These are phyloP conservation scores for Candida albicans DNA, from an alignment of 1,139 yeast species.

Conservation along the genomic window DNA sequence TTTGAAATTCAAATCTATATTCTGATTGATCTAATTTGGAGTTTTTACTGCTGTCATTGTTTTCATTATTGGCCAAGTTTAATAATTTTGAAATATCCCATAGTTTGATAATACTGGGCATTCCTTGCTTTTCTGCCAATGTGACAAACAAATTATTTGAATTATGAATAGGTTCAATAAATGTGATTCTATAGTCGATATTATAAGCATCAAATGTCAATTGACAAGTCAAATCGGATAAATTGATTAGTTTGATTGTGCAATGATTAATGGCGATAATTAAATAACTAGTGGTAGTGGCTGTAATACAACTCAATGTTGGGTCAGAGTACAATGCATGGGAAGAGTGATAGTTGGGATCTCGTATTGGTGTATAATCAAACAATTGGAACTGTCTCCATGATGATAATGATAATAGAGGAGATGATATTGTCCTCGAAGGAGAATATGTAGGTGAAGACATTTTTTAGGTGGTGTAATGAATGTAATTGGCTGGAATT, in stretches of 20 bases:
- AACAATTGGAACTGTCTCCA: conserved; percentile 93
- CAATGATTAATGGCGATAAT: conserved; percentile 60
- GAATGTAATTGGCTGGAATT: too few species aligned
- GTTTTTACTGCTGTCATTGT: conserved; percentile 30
- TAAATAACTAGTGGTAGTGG: conserved; percentile 49
- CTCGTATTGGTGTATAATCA: conserved; percentile 79
- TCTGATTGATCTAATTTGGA: conserved; percentile 35
- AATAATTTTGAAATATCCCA: conserved; percentile 66
- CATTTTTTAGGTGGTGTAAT: background rate
- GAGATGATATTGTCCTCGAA: background rate
- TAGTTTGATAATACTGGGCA: conserved; percentile 63
- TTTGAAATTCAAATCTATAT: conserved; percentile 13
- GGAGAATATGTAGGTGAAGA: background rate
- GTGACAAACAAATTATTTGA: conserved; percentile 57
- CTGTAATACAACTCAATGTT: conserved; percentile 58
- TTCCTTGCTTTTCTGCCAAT: conserved; percentile 72
- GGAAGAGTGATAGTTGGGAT: conserved; percentile 68
- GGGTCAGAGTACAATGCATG: conserved; percentile 80
- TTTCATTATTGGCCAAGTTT: conserved; percentile 27
- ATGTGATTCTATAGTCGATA: conserved; percentile 61
- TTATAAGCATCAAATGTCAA: conserved; percentile 64
- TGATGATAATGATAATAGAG: conserved; percentile 28
- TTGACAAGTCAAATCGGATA: conserved; percentile 26
- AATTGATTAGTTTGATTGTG: conserved; percentile 54
- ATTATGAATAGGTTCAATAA: conserved; percentile 43